Percentiles rank a stretch among this genome's conserved stretches.
Conservation (phyloP, 2,329 filamentous ascomycete genomes). For the Penicillium sp. region DNA sequence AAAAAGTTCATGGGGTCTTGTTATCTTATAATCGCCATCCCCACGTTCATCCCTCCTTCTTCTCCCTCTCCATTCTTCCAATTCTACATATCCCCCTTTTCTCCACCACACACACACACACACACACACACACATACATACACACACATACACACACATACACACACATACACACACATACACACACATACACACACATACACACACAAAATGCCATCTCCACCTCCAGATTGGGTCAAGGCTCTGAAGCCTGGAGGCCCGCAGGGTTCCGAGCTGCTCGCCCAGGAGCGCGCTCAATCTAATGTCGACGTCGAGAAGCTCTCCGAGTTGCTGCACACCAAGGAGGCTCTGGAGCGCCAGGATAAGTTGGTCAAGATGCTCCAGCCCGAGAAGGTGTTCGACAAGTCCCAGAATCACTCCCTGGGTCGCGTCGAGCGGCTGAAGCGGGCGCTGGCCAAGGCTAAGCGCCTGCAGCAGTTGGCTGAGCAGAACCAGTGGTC, state of each 20-base stretch:
- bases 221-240: slow-evolving; percentile 69
- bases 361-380: slow-evolving; percentile 68
- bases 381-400: slow-evolving; percentile 71
- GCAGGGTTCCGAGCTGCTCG: slow-evolving; percentile 72
- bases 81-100: slow-evolving; percentile 5
- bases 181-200: slow-evolving; percentile 10
- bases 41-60: slow-evolving; percentile 5
- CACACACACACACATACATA: slow-evolving; percentile 18
- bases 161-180: slow-evolving; percentile 10
- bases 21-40: slow-evolving; percentile 18
- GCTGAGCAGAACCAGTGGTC: slow-evolving; percentile 71
- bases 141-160: slow-evolving; percentile 10
- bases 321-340: slow-evolving; percentile 71
- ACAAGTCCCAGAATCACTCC: slow-evolving; percentile 80
- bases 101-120: slow-evolving; percentile 12
- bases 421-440: slow-evolving; percentile 72
- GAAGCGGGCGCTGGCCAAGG: slow-evolving; percentile 71
- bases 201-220: slow-evolving; percentile 41
- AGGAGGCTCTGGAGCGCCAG: slow-evolving; percentile 66
- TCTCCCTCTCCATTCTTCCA: slow-evolving; percentile 5
- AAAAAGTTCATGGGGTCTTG: not conserved
- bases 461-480: slow-evolving; percentile 72
- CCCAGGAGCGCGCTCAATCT: slow-evolving; percentile 71
- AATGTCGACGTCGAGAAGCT: slow-evolving; percentile 71
- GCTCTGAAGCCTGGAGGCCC: slow-evolving; percentile 69